Base-by-base conservation (phyloP, 768 basidiomycete species). In the Pholiota conissans region DNA sequence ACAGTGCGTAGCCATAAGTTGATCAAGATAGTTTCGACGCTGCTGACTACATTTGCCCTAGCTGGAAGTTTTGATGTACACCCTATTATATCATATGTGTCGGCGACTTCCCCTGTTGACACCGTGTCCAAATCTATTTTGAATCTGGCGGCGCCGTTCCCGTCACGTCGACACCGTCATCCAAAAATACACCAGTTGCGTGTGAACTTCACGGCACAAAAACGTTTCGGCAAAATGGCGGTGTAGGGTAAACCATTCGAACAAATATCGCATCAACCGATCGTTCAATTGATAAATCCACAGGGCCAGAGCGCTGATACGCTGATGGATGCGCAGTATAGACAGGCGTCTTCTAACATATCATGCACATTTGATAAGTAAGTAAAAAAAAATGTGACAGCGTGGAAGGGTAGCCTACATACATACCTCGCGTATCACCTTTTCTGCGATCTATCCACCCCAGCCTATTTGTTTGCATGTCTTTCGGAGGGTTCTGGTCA, bases 351-450 rank as follows among this genome's bases (percentile, higher is more conserved):
- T 22, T 24, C 22, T 45, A 45, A 45, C 42, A 45, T 45, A 45
- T 45, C 18, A 45, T 24, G 13, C 42, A 45, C 20, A 39, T 18
- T 18, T 18, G 42, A 57, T 57, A 14, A 32, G 55, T 57, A 18
- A 42, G 55, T 50, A 30, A 10, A 34, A 30, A 10, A 34, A 45
- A 40, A 30, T 50, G n/a, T 50, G 49, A 61, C 60, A 61, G 60
- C 60, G 60, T 61, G 60, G 56, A 61, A 61, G 47, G 39, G 48
- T 26, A 49, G 18, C 7, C n/a, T 45, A 10, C 42, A 24, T 22
- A 50, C 42, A 49, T 8, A 34, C 35, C 42, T 61, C 60, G 60
- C 56, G 47, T 57, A 54, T 53, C 52, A 61, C 13, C 37, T n/a
- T n/a, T n/a, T 32, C 30, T 32, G 30, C 13, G 30, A 18, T 47